phyloP scores from a whole-genome alignment of 202 grass and related monocot species.

The Zoysia matrella region DNA sequence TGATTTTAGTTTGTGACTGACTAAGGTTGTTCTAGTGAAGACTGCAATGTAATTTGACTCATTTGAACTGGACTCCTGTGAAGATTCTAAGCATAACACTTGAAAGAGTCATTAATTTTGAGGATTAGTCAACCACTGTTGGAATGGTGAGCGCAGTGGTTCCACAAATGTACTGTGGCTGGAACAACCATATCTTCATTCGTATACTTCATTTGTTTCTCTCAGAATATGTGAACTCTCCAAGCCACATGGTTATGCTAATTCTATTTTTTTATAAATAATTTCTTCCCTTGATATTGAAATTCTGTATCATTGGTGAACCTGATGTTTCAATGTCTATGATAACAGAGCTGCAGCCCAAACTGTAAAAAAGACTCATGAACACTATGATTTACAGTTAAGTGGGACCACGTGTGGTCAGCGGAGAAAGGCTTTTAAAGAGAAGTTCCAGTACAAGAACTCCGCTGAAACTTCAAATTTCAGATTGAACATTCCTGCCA shows the following conservation, averaged over 20 bases:
- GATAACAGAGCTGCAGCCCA: conserved; percentile 38
- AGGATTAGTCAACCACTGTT: neutral
- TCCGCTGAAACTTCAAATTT: conserved; percentile 53
- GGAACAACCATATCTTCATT: neutral
- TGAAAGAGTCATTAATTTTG: neutral
- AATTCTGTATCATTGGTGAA: conserved; percentile 12
- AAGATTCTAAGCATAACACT: conserved; percentile 35
- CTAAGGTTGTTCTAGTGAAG: neutral
- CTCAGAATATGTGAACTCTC: conserved; percentile 3
- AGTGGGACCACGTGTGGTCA: conserved; percentile 48
- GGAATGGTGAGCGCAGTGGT: neutral
- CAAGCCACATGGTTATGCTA: conserved; percentile 7
- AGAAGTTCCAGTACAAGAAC: conserved; percentile 54
- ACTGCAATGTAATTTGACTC: conserved; percentile 30
- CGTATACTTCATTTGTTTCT: neutral
- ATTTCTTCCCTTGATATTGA: neutral
- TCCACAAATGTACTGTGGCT: neutral
- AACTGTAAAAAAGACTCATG: conserved; percentile 39
- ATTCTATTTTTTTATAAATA: neutral
- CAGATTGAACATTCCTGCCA: conserved; percentile 71
- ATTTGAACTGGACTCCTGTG: conserved; percentile 18
- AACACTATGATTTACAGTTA: conserved; percentile 35
- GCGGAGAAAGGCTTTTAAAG: conserved; percentile 59
- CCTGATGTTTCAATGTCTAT: conserved; percentile 34
- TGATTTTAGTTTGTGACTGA: conserved; percentile 23